Conservation (phyloP, 768 basidiomycete species). For the Naganishia friedmannii region DNA sequence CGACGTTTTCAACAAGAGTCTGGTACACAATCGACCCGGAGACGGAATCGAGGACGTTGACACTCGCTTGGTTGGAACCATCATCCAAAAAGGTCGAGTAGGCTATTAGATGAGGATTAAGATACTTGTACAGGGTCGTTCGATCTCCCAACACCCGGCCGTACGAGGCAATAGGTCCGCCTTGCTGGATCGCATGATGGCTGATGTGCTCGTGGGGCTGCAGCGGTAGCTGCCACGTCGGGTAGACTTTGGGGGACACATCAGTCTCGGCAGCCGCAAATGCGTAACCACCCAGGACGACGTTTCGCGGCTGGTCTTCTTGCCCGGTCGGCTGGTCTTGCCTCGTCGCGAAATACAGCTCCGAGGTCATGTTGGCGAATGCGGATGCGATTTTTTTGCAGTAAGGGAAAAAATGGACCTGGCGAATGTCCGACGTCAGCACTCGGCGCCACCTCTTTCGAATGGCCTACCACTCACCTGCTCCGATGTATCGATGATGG, state of each 20-base stretch:
- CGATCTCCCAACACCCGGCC: slow-evolving; percentile 85
- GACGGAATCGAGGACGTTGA: slow-evolving; percentile 75
- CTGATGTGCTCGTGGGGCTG: slow-evolving; percentile 62
- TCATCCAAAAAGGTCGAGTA: slow-evolving; percentile 39
- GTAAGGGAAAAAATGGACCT: slow-evolving; percentile 49
- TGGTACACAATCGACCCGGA: slow-evolving; percentile 76
- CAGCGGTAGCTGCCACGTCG: slow-evolving; percentile 67
- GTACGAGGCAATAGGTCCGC: slow-evolving; percentile 64
- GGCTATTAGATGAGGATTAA: slow-evolving; percentile 74
- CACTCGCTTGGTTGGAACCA: slow-evolving; percentile 47
- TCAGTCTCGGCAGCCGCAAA: slow-evolving; percentile 13
- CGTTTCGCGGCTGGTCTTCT: too few species aligned
- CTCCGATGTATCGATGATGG: slow-evolving; percentile 36
- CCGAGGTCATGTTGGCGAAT: slow-evolving; percentile 35
- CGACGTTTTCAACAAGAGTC: slow-evolving; percentile 57
- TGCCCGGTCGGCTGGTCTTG: slow-evolving; percentile 6
- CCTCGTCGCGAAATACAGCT: slow-evolving; percentile 37
- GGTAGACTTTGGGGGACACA: slow-evolving; percentile 49
- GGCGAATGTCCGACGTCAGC: slow-evolving; percentile 1
- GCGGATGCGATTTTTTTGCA: slow-evolving; percentile 46
- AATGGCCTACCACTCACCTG: slow-evolving; percentile 32
- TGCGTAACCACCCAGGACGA: slow-evolving; percentile 33
- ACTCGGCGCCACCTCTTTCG: not conserved
- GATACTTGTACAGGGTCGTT: slow-evolving; percentile 87
- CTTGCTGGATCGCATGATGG: slow-evolving; percentile 55